These are phyloP conservation scores for Aspergillus felis DNA, from an alignment of 2,329 filamentous ascomycete species.

Conservation along the genomic window DNA sequence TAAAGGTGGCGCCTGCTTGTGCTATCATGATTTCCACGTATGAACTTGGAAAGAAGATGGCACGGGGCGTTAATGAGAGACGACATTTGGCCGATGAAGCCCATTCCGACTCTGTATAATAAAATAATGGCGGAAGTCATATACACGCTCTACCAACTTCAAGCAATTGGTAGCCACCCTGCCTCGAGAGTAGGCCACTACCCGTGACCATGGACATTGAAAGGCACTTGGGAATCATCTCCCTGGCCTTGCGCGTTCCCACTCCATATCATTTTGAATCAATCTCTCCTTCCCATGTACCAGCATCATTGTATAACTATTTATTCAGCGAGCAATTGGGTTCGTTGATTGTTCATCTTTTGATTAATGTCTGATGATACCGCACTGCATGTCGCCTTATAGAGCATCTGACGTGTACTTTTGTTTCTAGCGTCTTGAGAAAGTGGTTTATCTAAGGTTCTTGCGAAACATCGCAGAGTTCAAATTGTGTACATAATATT, in stretches of 20 bases:
- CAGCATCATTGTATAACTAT: constrained; percentile 19
- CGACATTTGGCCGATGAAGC: constrained; percentile 26
- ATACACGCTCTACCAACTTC: neutral
- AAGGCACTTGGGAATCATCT: neutral
- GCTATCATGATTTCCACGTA: constrained; percentile 99
- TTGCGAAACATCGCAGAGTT: neutral
- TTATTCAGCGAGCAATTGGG: constrained; percentile 17
- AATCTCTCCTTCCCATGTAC: constrained; percentile 12
- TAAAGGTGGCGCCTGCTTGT: constrained; percentile 94
- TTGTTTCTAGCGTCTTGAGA: constrained; percentile 1
- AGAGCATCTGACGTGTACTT: neutral
- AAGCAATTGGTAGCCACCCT: neutral
- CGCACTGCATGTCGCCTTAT: constrained; percentile 5
- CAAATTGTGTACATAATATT: neutral
- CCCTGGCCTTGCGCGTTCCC: constrained; percentile 3
- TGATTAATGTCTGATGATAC: constrained; percentile 12
- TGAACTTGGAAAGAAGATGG: constrained; percentile 89
- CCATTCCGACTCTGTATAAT: constrained; percentile 16
- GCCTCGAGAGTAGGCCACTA: neutral
- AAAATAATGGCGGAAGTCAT: neutral
- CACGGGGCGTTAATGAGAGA: constrained; percentile 67
- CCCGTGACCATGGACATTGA: neutral
- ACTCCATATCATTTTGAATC: constrained; percentile 5
- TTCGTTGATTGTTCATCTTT: neutral
- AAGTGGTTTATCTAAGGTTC: neutral